Evolutionary conservation across 352 stramenopile genomes (phyloP).

Genomic region (Aphanomyces astaci): DNA sequence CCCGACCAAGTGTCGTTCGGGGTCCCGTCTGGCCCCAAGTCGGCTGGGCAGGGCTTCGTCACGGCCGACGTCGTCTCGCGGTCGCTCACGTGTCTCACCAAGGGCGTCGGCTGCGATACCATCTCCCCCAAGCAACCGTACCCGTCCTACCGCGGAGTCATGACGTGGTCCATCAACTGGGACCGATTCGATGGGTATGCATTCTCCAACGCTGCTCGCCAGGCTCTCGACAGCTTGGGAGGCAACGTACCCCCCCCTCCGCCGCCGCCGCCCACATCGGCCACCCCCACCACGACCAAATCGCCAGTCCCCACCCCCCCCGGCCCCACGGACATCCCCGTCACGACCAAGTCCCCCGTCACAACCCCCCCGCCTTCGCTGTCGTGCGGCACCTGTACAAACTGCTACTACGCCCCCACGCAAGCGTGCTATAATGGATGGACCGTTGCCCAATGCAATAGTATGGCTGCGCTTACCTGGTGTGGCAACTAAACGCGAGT

Average conservation of each 20-base stretch:
- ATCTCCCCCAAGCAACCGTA: slow-evolving; percentile 1
- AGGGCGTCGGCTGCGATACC: slow-evolving; percentile 16
- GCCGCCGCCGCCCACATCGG: too few relatives aligned
- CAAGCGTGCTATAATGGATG: neutral
- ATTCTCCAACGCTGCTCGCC: slow-evolving; percentile 3
- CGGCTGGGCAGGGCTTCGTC: slow-evolving; percentile 8
- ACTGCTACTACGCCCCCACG: neutral
- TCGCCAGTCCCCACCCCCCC: neutral
- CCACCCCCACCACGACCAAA: neutral
- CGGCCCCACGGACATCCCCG: too few relatives aligned
- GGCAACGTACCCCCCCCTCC: too few relatives aligned
- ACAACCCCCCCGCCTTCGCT: too few relatives aligned
- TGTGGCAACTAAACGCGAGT: slow-evolving; percentile 4
- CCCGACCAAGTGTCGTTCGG: slow-evolving; percentile 20
- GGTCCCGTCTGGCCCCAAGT: slow-evolving; percentile 1
- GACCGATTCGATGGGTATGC: slow-evolving; percentile 15
- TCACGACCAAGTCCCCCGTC: too few relatives aligned
- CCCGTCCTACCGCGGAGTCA: slow-evolving; percentile 7
- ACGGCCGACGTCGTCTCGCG: neutral
- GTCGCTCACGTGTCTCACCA: slow-evolving; percentile 4
- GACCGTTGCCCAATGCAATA: neutral
- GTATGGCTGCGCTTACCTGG: neutral
- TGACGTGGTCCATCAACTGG: slow-evolving; percentile 24
- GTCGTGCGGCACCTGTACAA: neutral
- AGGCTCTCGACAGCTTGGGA: slow-evolving; percentile 3